phyloP scores from a whole-genome alignment of 257 asterid genomes.

The Salvia hispanica region DNA sequence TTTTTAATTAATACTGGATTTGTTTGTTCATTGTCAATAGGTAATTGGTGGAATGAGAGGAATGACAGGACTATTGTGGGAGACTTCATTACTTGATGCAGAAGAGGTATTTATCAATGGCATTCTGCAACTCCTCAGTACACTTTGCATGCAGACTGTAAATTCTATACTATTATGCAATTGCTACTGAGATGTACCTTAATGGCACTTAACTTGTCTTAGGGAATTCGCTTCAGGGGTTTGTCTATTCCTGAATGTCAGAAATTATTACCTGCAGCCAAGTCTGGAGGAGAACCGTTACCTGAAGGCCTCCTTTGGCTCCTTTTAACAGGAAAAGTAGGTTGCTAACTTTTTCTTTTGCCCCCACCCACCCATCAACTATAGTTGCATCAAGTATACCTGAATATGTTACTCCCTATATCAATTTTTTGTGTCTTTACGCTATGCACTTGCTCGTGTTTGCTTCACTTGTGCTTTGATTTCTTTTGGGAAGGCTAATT shows the following conservation, averaged over 20 bases:
- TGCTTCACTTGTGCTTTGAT: conserved; percentile 13
- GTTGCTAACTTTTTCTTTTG: conserved; percentile 23
- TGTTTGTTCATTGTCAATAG: conserved; percentile 41
- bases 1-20: conserved; percentile 17
- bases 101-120: conserved; percentile 65
- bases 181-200: conserved; percentile 8
- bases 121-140: background rate
- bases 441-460: background rate
- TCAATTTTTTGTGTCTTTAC: background rate
- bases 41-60: conserved; percentile 99
- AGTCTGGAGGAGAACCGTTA: conserved; percentile 93
- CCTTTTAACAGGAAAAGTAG: conserved; percentile 91
- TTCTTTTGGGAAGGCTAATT: conserved; percentile 8
- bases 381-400: conserved; percentile 4
- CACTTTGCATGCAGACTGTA: background rate
- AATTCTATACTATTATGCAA: background rate
- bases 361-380: conserved; percentile 1
- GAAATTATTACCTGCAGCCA: conserved; percentile 81
- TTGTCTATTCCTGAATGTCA: conserved; percentile 98
- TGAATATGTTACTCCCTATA: background rate
- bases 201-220: conserved; percentile 26
- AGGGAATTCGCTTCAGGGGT: conserved; percentile 98
- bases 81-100: conserved; percentile 94
- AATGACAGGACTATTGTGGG: conserved; percentile 99
- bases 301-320: conserved; percentile 99